These are phyloP conservation scores for Paraphysoderma sedebokerense DNA, from an alignment of 371 early-diverging fungal genomes.

Conservation along the genomic window DNA sequence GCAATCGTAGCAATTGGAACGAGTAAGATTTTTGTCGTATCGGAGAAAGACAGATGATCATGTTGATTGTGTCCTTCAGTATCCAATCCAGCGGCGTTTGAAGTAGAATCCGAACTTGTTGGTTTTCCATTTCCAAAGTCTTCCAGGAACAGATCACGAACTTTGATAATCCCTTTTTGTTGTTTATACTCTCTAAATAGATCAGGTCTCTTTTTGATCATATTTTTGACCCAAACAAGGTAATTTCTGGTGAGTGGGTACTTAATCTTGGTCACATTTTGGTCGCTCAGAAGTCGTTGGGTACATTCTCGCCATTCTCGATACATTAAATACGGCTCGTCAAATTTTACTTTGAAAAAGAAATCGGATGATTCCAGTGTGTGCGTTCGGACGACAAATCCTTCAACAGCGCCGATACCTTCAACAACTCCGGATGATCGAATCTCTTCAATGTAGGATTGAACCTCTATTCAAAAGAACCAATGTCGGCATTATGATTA, in stretches of 20 bases:
- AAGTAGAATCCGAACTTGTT: neutral
- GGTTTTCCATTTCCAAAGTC: constrained; percentile 14
- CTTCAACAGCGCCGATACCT: constrained; percentile 54
- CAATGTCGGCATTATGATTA: no score
- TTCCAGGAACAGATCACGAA: constrained; percentile 49
- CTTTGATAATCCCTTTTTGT: constrained; percentile 58
- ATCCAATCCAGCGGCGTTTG: constrained; percentile 1
- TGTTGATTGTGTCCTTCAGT: neutral
- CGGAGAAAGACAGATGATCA: constrained; percentile 3
- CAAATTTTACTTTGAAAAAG: constrained; percentile 87
- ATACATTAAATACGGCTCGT: constrained; percentile 78
- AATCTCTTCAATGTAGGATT: no score
- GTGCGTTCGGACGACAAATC: constrained; percentile 78
- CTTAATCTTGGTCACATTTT: constrained; percentile 17
- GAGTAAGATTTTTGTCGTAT: constrained; percentile 23
- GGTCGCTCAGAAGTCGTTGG: constrained; percentile 23
- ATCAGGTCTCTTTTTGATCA: constrained; percentile 38
- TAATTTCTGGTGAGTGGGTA: constrained; percentile 47
- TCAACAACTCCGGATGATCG: constrained; percentile 38
- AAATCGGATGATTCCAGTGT: constrained; percentile 14
- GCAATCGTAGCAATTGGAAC: constrained; percentile 58
- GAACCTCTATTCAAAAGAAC: no score
- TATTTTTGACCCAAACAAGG: constrained; percentile 49
- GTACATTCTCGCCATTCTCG: constrained; percentile 93
- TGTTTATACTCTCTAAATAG: constrained; percentile 44